Evolutionary conservation across 306 rosid species (phyloP), one percentile per base, ranked within the genome.

Genomic region (Oxytropis ochrocephala): DNA sequence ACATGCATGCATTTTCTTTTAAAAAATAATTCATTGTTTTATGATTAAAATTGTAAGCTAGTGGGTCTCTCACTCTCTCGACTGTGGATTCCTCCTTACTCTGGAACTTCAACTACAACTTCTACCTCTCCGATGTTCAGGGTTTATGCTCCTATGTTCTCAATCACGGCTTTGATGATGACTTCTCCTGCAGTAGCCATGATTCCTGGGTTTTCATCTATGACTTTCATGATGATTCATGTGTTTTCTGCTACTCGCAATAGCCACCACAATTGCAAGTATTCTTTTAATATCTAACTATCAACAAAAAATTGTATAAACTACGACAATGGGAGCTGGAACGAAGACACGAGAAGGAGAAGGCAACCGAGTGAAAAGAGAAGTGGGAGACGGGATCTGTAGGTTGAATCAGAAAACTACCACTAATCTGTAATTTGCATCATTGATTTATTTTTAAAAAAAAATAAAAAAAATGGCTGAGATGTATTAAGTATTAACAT

Each of bases 61-160:
- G 32, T 18, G 0, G 3, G 48, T 17, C 66, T 59, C 38, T 38
- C 17, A 16, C 39, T 60, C 11, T 44, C 48, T 60, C 47, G 29
- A 14, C 16, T 36, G 65, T 13, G 16, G 64, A 8, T 33, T 57
- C 12, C 43, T 33, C 44, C 81, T 81, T 53, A 74, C 78, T 56
- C 50, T 69, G 61, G 85, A 82, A 74, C 85, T 81, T 41, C 70
- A 75, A 54, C 87, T 83, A 56, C 79, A 71, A 56, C 81, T 67
- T 10, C 68, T 65, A 58, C 77, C 78, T 58, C 77, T 74, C 79
- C 79, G 50, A 38, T 41, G 80, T 62, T 77, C 78, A 52, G 87
- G 95, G 81, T 86, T 80, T n/a, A 19, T n/a, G 51, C 82, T 89
- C 81, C 74, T 78, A 64, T 55, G 80, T 74, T 81, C 82, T 78